Percentiles rank a stretch among this genome's conserved stretches.
phyloP scores from a whole-genome alignment of 1,284 basidiomycete species.

The Sphagnurus paluster region DNA sequence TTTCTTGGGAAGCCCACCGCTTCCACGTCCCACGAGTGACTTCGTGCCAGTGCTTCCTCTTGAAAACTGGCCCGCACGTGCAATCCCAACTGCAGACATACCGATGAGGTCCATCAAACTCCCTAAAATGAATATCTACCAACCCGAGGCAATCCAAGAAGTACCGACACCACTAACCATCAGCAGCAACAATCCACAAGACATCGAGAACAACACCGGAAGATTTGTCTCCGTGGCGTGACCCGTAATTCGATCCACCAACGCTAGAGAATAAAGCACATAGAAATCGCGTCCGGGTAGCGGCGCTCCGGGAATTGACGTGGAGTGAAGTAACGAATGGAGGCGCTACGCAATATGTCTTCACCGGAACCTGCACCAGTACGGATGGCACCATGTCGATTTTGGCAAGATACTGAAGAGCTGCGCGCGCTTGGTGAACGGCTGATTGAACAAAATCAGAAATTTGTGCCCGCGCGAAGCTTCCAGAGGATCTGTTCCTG shows the following conservation, averaged over 20 bases:
- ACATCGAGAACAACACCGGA: conserved; percentile 7
- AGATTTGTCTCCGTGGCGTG: conserved; percentile 3
- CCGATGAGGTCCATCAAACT: not conserved
- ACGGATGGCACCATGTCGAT: not conserved
- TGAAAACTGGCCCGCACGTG: not conserved
- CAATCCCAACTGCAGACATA: not conserved
- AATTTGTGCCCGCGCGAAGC: not conserved
- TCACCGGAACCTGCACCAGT: conserved; percentile 1
- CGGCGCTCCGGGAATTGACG: conserved; percentile 1
- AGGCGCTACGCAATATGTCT: conserved; percentile 10
- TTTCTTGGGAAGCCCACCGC: not conserved
- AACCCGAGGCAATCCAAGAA: not conserved
- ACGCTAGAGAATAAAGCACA: conserved; percentile 1
- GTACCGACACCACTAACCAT: conserved; percentile 1
- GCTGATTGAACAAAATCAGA: conserved; percentile 5
- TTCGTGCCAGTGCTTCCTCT: conserved; percentile 3
- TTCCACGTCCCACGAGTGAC: conserved; percentile 7
- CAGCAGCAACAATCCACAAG: not conserved
- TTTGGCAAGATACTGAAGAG: not conserved
- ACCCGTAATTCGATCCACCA: conserved; percentile 2
- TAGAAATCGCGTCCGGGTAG: not conserved
- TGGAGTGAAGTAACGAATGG: conserved; percentile 2
- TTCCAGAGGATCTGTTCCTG: conserved; percentile 2
- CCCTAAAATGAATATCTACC: not conserved
- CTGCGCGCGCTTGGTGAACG: conserved; percentile 4